A percentile compares a stretch with the other conserved stretches of the same genome.
Conservation (phyloP, 108 stramenopile genomes). For the Discostella stelligeroides region DNA sequence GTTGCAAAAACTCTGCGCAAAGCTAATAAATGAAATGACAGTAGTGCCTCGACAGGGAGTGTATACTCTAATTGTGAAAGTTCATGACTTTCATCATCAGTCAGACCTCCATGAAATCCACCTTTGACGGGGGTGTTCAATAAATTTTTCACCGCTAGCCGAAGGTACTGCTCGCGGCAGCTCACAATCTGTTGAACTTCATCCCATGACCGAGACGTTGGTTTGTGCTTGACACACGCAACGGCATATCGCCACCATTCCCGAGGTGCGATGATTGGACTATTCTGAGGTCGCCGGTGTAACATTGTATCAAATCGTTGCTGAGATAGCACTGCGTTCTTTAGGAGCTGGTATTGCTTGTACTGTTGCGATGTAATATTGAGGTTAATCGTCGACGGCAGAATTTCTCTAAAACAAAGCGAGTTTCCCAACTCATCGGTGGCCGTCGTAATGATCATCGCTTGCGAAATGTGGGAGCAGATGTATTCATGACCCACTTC, state of each 20-base stretch:
- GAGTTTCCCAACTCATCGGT: constrained; percentile 13
- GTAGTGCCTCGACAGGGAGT: constrained; percentile 74
- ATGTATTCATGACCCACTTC: constrained; percentile 28
- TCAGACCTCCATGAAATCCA: constrained; percentile 74
- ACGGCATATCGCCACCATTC: constrained; percentile 84
- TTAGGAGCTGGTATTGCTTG: constrained; percentile 65
- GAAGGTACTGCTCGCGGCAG: constrained; percentile 61
- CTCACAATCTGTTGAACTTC: constrained; percentile 64
- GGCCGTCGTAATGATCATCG: constrained; percentile 23
- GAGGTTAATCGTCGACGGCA: constrained; percentile 56
- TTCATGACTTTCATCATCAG: constrained; percentile 57
- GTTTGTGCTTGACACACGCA: constrained; percentile 68
- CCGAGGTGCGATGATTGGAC: constrained; percentile 50
- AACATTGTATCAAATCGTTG: constrained; percentile 86
- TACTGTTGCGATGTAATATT: constrained; percentile 67
- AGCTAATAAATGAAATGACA: constrained; percentile 78
- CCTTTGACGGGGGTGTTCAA: constrained; percentile 28
- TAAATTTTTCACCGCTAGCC: constrained; percentile 69
- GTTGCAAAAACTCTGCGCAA: constrained; percentile 54
- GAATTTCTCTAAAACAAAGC: constrained; percentile 57
- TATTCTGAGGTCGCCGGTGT: constrained; percentile 58
- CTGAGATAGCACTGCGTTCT: constrained; percentile 73
- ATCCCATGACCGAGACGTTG: constrained; percentile 72
- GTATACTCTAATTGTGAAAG: constrained; percentile 68
- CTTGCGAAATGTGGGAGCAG: constrained; percentile 27